These are phyloP conservation scores for Colletotrichum theobromicola DNA, from an alignment of 2,329 filamentous ascomycete genomes.

Conservation along the genomic window DNA sequence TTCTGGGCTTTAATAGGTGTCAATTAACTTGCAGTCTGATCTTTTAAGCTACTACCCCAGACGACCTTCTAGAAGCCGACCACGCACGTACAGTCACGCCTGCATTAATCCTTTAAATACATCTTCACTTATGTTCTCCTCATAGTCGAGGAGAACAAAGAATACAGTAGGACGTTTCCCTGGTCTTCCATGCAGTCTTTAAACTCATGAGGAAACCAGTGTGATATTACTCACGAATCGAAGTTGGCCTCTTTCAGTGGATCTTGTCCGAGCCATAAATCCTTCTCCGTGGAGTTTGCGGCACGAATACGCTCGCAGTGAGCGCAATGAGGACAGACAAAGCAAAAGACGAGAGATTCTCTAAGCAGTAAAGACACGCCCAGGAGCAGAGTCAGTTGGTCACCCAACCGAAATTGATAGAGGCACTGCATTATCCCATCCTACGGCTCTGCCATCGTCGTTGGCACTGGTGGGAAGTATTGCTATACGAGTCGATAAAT, in stretches of 20 bases:
- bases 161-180: not conserved
- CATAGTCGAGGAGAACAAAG: not conserved
- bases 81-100: not conserved
- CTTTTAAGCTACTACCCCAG: not conserved
- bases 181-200: not conserved
- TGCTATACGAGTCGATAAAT: not conserved
- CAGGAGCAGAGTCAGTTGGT: not conserved
- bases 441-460: not conserved
- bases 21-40: not conserved
- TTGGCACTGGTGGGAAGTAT: not conserved
- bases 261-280: not conserved
- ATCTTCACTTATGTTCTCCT: not conserved
- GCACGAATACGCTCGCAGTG: not conserved
- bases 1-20: not conserved
- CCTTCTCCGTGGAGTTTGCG: not conserved
- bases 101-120: not conserved
- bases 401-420: not conserved
- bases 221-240: not conserved
- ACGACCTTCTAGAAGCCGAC: not conserved
- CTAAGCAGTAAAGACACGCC: not conserved
- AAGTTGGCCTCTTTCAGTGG: not conserved
- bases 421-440: not conserved
- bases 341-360: not conserved
- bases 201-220: not conserved
- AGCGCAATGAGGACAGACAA: not conserved